Percentiles rank a stretch among this genome's conserved stretches.
These are phyloP conservation scores for Trypanosoma caninum DNA, from an alignment of 208 protist genomes.

Conservation along the genomic window DNA sequence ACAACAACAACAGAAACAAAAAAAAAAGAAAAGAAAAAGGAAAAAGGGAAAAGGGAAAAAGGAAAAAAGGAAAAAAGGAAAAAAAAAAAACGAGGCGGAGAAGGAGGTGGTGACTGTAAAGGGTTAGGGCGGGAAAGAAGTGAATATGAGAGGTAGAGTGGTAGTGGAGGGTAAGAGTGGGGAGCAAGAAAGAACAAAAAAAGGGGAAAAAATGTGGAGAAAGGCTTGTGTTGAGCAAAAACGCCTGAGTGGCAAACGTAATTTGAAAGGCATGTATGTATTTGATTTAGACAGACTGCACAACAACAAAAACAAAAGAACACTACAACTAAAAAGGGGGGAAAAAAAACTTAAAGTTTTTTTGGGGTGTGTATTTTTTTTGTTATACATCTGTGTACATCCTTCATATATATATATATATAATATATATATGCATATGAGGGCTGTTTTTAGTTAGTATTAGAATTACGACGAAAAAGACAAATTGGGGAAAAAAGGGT, in stretches of 20 bases:
- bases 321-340: too few relatives aligned
- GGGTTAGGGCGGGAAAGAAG: not conserved
- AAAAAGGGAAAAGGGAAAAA: not conserved
- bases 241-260: too few relatives aligned
- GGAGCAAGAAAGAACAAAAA: not conserved
- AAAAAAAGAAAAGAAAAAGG: slow-evolving; percentile 2
- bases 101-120: not conserved
- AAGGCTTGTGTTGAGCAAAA: not conserved
- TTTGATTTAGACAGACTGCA: too few relatives aligned
- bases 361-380: not conserved
- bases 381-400: not conserved
- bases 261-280: not conserved
- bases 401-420: not conserved
- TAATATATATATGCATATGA: not conserved
- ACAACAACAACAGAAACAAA: not conserved
- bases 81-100: slow-evolving; percentile 5
- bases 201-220: not conserved
- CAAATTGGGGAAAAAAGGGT: not conserved
- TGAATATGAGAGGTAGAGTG: not conserved
- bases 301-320: too few relatives aligned
- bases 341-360: too few relatives aligned
- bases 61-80: not conserved
- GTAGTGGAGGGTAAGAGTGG: not conserved
- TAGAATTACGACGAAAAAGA: too few relatives aligned
- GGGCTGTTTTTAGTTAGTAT: not conserved